These are phyloP conservation scores for Nigrograna mackinnonii DNA, from an alignment of 2,329 filamentous ascomycete genomes.

Conservation along the genomic window DNA sequence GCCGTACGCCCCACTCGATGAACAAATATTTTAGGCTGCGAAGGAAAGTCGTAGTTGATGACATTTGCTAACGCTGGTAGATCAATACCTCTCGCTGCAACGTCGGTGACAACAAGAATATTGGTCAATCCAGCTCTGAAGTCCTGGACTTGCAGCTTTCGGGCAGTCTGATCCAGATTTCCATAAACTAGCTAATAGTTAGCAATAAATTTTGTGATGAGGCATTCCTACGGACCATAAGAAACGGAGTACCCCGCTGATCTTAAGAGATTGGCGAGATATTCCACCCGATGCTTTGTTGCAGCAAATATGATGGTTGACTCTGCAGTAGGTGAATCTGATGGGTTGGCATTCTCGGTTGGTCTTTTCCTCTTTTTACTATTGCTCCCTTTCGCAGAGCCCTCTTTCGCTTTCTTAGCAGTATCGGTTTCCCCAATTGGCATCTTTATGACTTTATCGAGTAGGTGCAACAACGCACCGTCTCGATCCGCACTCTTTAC, in stretches of 20 bases:
- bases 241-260: slow-evolving; percentile 86
- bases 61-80: slow-evolving; percentile 95
- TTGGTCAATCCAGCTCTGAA: slow-evolving; percentile 85
- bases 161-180: slow-evolving; percentile 89
- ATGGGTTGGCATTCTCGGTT: slow-evolving; percentile 53
- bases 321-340: slow-evolving; percentile 78
- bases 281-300: slow-evolving; percentile 98
- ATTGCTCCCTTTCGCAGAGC: slow-evolving; percentile 47
- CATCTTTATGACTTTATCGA: slow-evolving; percentile 92
- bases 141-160: slow-evolving; percentile 87
- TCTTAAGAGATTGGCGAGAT: slow-evolving; percentile 78
- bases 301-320: slow-evolving; percentile 95
- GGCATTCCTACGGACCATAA: slow-evolving; percentile 51
- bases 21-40: slow-evolving; percentile 94
- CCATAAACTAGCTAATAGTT: slow-evolving; percentile 69
- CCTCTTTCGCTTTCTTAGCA: slow-evolving; percentile 48
- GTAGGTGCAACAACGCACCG: slow-evolving; percentile 82
- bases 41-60: slow-evolving; percentile 68
- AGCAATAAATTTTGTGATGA: slow-evolving; percentile 2
- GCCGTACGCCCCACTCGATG: slow-evolving; percentile 96
- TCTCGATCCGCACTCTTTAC: slow-evolving; percentile 94
- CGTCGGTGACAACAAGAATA: slow-evolving; percentile 93
- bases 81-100: slow-evolving; percentile 96
- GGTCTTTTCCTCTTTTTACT: slow-evolving; percentile 75
- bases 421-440: slow-evolving; percentile 68